Conservation (phyloP, 441 rosid genomes). For the Theobroma grandiflorum region DNA sequence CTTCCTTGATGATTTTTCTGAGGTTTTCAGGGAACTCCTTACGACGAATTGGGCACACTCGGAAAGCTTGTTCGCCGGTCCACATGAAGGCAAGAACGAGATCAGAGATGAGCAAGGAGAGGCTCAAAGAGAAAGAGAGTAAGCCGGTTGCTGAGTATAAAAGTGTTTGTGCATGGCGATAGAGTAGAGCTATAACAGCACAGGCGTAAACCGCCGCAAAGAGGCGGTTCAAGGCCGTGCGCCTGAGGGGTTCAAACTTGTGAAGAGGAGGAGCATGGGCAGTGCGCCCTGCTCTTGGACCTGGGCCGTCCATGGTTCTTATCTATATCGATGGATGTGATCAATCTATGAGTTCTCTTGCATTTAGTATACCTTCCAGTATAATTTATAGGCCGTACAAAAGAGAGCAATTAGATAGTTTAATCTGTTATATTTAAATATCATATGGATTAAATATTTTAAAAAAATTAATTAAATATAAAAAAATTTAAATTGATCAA, state of each 20-base stretch:
- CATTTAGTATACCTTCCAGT: no score
- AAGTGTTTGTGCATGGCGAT: conserved; percentile 52
- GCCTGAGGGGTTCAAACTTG: conserved; percentile 48
- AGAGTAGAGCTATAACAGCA: conserved; percentile 58
- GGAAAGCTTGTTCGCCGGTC: conserved; percentile 43
- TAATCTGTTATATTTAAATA: no score
- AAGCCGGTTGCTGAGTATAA: conserved; percentile 32
- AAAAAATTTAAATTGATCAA: no score
- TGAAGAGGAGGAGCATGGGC: conserved; percentile 43
- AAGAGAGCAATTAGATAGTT: no score
- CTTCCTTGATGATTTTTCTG: conserved; percentile 21
- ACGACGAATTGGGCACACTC: conserved; percentile 49
- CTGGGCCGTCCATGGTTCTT: conserved; percentile 17
- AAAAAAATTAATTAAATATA: no score
- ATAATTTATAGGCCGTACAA: no score
- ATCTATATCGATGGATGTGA: neutral
- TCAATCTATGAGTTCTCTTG: neutral
- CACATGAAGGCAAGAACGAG: conserved; percentile 73
- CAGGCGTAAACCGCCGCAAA: conserved; percentile 53
- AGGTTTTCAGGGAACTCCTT: conserved; percentile 58
- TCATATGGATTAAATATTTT: no score
- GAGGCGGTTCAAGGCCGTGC: conserved; percentile 47
- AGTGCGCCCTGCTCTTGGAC: conserved; percentile 19
- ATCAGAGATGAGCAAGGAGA: conserved; percentile 56
- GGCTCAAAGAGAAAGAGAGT: conserved; percentile 29